Percentiles rank a stretch among this genome's conserved stretches.
phyloP scores from a whole-genome alignment of 192 early-diverging fungal species.

The Backusella luteola region DNA sequence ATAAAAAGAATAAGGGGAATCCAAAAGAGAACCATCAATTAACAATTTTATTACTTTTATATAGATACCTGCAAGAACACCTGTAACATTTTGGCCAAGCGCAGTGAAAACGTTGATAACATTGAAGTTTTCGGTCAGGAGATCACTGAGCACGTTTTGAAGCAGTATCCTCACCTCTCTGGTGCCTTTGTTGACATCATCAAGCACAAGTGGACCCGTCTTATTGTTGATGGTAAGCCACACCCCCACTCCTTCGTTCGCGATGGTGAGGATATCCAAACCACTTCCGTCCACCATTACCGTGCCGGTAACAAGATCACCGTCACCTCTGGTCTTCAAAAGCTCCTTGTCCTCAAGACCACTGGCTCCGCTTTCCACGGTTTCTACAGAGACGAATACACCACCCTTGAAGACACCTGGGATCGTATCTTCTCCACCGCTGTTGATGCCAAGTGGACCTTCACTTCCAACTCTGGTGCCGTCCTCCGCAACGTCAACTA shows the following conservation, averaged over 20 bases:
- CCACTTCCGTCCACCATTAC: conserved; percentile 53
- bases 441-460: conserved; percentile 71
- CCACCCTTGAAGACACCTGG: conserved; percentile 67
- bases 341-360: conserved; percentile 79
- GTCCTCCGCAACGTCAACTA: conserved; percentile 45
- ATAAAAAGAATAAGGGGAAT: not conserved
- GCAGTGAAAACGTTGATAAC: conserved; percentile 60
- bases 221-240: conserved; percentile 55
- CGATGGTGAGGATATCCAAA: conserved; percentile 68
- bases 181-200: conserved; percentile 64
- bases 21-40: not conserved
- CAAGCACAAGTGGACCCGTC: conserved; percentile 76
- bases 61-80: conserved; percentile 76
- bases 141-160: conserved; percentile 67
- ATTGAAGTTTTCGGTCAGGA: conserved; percentile 72
- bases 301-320: conserved; percentile 41
- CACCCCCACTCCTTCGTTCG: conserved; percentile 76
- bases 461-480: conserved; percentile 24
- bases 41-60: not conserved
- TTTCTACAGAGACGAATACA: conserved; percentile 71
- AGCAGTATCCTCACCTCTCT: conserved; percentile 69
- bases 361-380: conserved; percentile 78
- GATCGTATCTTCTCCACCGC: conserved; percentile 79
- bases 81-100: conserved; percentile 72
- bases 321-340: conserved; percentile 66